Percentiles rank a stretch among this genome's conserved stretches.
Conservation (phyloP, 257 asterid genomes). For the Prunella vulgaris region DNA sequence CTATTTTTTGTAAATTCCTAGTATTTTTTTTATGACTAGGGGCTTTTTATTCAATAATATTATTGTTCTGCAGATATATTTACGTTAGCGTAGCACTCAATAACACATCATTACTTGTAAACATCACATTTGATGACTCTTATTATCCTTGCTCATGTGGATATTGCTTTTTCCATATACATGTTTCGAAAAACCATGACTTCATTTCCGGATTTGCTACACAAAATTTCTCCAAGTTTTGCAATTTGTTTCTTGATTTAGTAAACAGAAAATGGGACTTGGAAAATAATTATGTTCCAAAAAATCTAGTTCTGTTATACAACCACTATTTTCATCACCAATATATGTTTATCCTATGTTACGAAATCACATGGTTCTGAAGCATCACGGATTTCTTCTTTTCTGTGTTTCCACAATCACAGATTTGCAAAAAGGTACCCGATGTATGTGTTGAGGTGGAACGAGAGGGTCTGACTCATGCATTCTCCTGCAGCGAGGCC, state of each 20-base stretch:
- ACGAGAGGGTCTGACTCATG: conserved; percentile 62
- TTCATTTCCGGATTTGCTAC: not conserved
- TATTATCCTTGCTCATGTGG: not conserved
- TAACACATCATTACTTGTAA: not conserved
- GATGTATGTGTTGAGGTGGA: conserved; percentile 44
- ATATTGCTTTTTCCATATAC: too few species aligned
- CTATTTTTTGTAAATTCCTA: not conserved
- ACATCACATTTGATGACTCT: not conserved
- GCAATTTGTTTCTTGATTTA: not conserved
- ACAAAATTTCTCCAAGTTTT: not conserved
- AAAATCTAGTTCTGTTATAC: too few species aligned
- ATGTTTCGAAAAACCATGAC: not conserved
- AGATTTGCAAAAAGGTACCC: conserved; percentile 60
- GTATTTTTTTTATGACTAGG: not conserved
- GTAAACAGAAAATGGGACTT: not conserved
- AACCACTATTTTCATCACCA: not conserved
- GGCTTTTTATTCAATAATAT: not conserved
- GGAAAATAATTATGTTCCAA: not conserved
- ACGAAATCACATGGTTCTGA: too few species aligned
- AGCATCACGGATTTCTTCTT: too few species aligned
- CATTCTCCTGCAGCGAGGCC: conserved; percentile 76
- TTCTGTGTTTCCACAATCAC: conserved; percentile 10
- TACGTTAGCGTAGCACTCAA: not conserved
- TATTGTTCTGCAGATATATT: not conserved
- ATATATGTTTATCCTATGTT: too few species aligned